Base-by-base conservation (phyloP, 192 early-diverging fungal genomes). In the Spizellomyces punctatus region DNA sequence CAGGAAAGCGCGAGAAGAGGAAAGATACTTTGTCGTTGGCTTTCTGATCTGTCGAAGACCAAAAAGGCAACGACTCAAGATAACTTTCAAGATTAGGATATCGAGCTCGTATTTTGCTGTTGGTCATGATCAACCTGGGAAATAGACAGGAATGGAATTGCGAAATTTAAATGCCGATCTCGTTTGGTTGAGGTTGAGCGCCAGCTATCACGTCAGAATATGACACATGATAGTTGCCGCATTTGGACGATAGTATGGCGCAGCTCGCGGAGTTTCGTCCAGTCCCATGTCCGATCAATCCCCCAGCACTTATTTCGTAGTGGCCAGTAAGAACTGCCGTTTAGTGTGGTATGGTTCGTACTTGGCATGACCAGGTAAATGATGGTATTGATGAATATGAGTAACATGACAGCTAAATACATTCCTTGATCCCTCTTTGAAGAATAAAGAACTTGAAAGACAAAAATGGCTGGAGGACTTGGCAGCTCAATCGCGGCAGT, bases 1-100 rank as follows among this genome's bases (percentile, higher is more conserved):
- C 36, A 8, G 65, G 61, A 61, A 75, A 75, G 8, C n/a, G 46
- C 22, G 69, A n/a, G 43, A 76, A 76, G n/a, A 70, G 62, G 62
- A 48, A 44, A 27, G 54, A 48, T 6, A 68, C 66, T 21, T 55
- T 45, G 58, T 50, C 46, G 41, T 69, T 57, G 49, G 60, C 50
- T 17, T 52, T 16, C 48, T 47, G 46, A 46, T 71, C 69, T 44
- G 61, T 71, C 46, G 46, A 47, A 10, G 49, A 12, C 69, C 69
- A 71, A 5, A 22, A 43, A 43, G 69, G 69, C n/a, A 63, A 44
- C 8, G 60, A 43, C 5, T 45, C 19, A 17, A 71, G 69, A 54
- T 64, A 71, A 8, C 36, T 54, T 14, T 63, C 61, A 42, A 71
- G 68, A 22, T 56, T 46, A 16, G 45, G 63, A 54, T 19, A 54